Conservation (phyloP, 1,284 basidiomycete species). For the Cystobasidiaceae sp. region DNA sequence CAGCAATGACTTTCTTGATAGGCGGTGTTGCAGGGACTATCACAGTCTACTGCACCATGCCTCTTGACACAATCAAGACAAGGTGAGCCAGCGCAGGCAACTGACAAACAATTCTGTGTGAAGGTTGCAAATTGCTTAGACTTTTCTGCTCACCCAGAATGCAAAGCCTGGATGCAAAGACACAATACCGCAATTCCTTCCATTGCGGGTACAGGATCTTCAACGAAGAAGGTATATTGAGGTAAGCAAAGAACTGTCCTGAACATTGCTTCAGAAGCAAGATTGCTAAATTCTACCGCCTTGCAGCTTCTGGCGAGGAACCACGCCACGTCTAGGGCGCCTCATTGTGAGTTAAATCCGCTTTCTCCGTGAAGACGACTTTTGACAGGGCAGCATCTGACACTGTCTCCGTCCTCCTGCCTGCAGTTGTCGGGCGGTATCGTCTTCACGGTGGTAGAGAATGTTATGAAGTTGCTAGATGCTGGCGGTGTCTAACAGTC, state of each 20-base stretch:
- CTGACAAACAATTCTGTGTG: background rate
- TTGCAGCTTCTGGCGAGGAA: slow-evolving; percentile 90
- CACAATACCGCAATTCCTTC: slow-evolving; percentile 84
- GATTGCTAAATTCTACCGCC: slow-evolving; percentile 79
- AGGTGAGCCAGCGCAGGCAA: slow-evolving; percentile 59
- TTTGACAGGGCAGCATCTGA: background rate
- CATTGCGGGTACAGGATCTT: slow-evolving; percentile 89
- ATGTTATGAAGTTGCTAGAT: slow-evolving; percentile 44
- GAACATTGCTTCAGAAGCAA: slow-evolving; percentile 50
- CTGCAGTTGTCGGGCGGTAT: slow-evolving; percentile 82
- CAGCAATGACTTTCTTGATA: slow-evolving; percentile 85
- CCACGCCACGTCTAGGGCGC: slow-evolving; percentile 77
- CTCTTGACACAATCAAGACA: slow-evolving; percentile 51
- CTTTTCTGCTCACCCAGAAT: slow-evolving; percentile 55
- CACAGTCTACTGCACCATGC: slow-evolving; percentile 88
- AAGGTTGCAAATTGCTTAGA: background rate
- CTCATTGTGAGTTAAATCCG: slow-evolving; percentile 62
- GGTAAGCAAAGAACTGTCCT: background rate
- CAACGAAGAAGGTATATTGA: slow-evolving; percentile 50
- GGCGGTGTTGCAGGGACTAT: slow-evolving; percentile 89
- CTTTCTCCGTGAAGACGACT: background rate
- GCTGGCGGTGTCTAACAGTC: slow-evolving; percentile 5
- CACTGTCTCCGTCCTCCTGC: slow-evolving; percentile 35
- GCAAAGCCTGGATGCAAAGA: slow-evolving; percentile 80
- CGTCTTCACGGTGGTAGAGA: slow-evolving; percentile 89